Conservation (phyloP, 2,329 filamentous ascomycete species). For the Zarea fungicola region DNA sequence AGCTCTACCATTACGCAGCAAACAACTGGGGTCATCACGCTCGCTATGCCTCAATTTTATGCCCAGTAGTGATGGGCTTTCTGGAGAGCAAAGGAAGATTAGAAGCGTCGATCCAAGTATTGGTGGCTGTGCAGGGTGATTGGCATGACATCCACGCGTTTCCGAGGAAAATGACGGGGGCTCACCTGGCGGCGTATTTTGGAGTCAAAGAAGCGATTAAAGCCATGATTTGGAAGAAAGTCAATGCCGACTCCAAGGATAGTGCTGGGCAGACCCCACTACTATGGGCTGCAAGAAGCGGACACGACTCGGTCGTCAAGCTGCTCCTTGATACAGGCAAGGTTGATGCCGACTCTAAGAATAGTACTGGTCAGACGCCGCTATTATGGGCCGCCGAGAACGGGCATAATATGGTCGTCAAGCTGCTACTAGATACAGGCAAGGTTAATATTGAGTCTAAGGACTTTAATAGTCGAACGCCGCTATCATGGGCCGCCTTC, state of each 20-base stretch:
- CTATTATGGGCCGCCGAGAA: not conserved
- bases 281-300: not conserved
- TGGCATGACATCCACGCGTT: constrained; percentile 9
- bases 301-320: not conserved
- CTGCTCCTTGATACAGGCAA: not conserved
- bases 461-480: constrained; percentile 1
- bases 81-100: constrained; percentile 6
- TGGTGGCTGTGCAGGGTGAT: not conserved
- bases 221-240: not conserved
- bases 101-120: not conserved
- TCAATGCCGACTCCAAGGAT: not conserved
- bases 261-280: not conserved
- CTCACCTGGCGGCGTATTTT: constrained; percentile 23
- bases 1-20: constrained; percentile 28
- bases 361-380: not conserved
- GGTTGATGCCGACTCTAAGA: not conserved
- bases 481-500: constrained; percentile 8
- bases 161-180: constrained; percentile 15
- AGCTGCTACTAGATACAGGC: not conserved
- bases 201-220: constrained; percentile 14
- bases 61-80: constrained; percentile 15
- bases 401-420: not conserved
- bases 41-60: constrained; percentile 10
- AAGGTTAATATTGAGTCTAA: constrained; percentile 3
- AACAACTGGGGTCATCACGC: constrained; percentile 30